Conservation (phyloP, 148 eudicot genomes). For the Beta vulgaris region DNA sequence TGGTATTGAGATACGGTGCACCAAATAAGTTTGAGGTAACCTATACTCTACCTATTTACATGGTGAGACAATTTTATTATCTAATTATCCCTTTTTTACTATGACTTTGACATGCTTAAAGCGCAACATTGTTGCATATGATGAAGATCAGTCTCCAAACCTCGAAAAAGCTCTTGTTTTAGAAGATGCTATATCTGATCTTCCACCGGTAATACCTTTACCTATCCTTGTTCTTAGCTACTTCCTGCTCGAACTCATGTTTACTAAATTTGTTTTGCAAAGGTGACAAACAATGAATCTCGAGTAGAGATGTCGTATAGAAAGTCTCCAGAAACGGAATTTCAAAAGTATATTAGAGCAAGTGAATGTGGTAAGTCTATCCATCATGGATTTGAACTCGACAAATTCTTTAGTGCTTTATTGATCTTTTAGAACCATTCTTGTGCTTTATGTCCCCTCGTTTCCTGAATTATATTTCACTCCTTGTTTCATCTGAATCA, state of each 20-base stretch:
- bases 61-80: not conserved
- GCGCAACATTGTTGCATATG: constrained; percentile 86
- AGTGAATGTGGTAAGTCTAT: constrained; percentile 53
- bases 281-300: constrained; percentile 63
- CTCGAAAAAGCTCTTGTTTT: constrained; percentile 67
- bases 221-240: constrained; percentile 4
- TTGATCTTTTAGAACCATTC: not conserved
- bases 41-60: constrained; percentile 7
- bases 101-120: constrained; percentile 32
- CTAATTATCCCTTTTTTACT: not conserved
- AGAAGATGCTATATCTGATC: constrained; percentile 83
- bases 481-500: not conserved
- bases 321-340: constrained; percentile 75
- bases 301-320: constrained; percentile 63
- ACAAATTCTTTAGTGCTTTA: not conserved
- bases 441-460: not conserved
- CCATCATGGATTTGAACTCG: not conserved
- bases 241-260: constrained; percentile 1
- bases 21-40: constrained; percentile 83
- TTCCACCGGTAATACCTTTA: constrained; percentile 58
- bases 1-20: constrained; percentile 64
- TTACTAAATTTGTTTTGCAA: constrained; percentile 20
- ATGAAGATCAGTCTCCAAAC: constrained; percentile 66
- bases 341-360: constrained; percentile 64
- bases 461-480: not conserved